Conservation (phyloP, 73 alveolate genomes). For the Paramecium caudatum region DNA sequence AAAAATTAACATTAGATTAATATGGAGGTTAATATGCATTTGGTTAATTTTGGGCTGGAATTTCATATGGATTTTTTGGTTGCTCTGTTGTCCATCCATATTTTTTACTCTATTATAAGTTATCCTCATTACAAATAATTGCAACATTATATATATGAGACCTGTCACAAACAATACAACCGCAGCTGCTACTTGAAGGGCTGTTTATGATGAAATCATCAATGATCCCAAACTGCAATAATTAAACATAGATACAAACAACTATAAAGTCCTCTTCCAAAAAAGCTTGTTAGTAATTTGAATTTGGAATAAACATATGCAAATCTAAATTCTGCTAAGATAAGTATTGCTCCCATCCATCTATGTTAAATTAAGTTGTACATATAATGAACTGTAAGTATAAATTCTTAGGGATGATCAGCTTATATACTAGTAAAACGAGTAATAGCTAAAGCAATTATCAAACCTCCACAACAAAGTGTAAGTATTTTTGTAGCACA, state of each 20-base stretch:
- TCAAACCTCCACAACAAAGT: slow-evolving; percentile 39
- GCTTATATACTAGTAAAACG: background rate
- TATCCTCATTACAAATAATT: slow-evolving; percentile 17
- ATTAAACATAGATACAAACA: background rate
- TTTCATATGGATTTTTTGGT: slow-evolving; percentile 42
- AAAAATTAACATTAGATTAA: background rate
- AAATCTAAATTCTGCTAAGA: slow-evolving; percentile 60
- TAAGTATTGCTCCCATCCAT: slow-evolving; percentile 62
- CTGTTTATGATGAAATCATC: background rate
- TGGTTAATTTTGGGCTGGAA: slow-evolving; percentile 21
- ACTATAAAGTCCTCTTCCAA: slow-evolving; percentile 62
- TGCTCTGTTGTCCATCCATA: slow-evolving; percentile 51
- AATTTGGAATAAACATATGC: slow-evolving; percentile 44
- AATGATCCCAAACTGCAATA: slow-evolving; percentile 55
- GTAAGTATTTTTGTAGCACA: slow-evolving; percentile 34
- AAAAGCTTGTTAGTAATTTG: slow-evolving; percentile 4
- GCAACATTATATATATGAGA: background rate
- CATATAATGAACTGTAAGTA: slow-evolving; percentile 57
- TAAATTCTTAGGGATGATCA: slow-evolving; percentile 3
- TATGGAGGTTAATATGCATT: slow-evolving; percentile 53
- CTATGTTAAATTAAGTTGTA: background rate
- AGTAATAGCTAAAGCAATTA: slow-evolving; percentile 30
- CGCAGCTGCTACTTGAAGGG: slow-evolving; percentile 39
- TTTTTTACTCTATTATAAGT: slow-evolving; percentile 34
- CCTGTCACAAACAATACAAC: slow-evolving; percentile 32